Conservation (phyloP, 2,329 filamentous ascomycete genomes). For the Escovopsis sp. region DNA sequence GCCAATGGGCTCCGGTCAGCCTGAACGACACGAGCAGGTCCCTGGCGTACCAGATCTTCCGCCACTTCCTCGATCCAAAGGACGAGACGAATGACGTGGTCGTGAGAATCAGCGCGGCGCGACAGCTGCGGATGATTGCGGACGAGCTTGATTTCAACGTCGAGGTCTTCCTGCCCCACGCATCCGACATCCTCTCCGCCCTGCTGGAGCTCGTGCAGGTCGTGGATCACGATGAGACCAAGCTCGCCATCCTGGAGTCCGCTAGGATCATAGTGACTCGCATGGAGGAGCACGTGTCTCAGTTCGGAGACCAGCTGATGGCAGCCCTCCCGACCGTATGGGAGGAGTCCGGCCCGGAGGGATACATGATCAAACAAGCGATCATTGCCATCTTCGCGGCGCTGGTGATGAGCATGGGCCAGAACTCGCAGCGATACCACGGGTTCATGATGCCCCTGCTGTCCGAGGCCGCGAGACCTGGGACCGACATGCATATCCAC, state of each 20-base stretch:
- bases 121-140: constrained; percentile 65
- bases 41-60: constrained; percentile 76
- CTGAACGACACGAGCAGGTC: constrained; percentile 52
- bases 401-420: constrained; percentile 73
- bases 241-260: constrained; percentile 78
- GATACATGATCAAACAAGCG: constrained; percentile 86
- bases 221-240: constrained; percentile 73
- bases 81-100: constrained; percentile 80
- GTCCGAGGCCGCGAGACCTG: constrained; percentile 60
- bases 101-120: constrained; percentile 78
- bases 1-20: constrained; percentile 77
- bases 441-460: constrained; percentile 70
- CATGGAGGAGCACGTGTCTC: constrained; percentile 57
- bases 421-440: constrained; percentile 65
- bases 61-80: constrained; percentile 64
- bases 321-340: constrained; percentile 67
- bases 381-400: constrained; percentile 76
- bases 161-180: constrained; percentile 62
- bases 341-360: constrained; percentile 64
- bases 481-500: constrained; percentile 62
- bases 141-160: constrained; percentile 74
- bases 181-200: constrained; percentile 54
- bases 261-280: constrained; percentile 67
- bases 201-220: constrained; percentile 67
- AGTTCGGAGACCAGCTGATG: constrained; percentile 69